phyloP scores from a whole-genome alignment of 169 alveolate genomes.

The Plasmodium gallinaceum region DNA sequence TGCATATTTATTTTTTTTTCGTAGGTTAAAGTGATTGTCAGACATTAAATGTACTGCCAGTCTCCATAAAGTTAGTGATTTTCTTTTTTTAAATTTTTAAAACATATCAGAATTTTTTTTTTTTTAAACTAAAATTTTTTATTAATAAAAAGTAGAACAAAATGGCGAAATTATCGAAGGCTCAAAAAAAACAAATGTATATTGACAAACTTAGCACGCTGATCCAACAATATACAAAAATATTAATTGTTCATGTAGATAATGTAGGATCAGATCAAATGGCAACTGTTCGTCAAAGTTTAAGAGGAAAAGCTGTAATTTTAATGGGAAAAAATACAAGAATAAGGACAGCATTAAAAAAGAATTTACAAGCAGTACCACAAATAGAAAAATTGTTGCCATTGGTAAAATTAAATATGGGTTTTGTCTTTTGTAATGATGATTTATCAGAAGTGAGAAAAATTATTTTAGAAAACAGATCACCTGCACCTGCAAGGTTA shows the following conservation, averaged over 20 bases:
- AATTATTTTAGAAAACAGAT: slow-evolving; percentile 91
- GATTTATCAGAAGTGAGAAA: slow-evolving; percentile 95
- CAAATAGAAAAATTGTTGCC: slow-evolving; percentile 91
- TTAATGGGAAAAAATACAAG: slow-evolving; percentile 98
- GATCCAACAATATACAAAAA: slow-evolving; percentile 90
- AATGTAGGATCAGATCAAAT: slow-evolving; percentile 97
- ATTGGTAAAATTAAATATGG: slow-evolving; percentile 94
- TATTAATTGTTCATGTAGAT: slow-evolving; percentile 94
- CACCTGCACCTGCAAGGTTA: slow-evolving; percentile 98
- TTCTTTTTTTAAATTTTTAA: slow-evolving; percentile 10
- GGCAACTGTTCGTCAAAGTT: slow-evolving; percentile 94
- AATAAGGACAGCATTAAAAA: slow-evolving; percentile 94
- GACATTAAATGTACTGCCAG: slow-evolving; percentile 79
- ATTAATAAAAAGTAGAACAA: slow-evolving; percentile 34
- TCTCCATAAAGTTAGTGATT: slow-evolving; percentile 61
- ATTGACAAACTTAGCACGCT: slow-evolving; percentile 89
- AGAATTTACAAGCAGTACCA: slow-evolving; percentile 86
- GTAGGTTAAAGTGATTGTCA: slow-evolving; percentile 78
- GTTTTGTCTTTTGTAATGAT: slow-evolving; percentile 96
- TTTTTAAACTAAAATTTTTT: background rate
- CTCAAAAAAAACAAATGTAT: slow-evolving; percentile 90
- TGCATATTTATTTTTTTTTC: slow-evolving; percentile 3
- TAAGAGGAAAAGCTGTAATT: slow-evolving; percentile 94
- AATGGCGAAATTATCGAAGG: slow-evolving; percentile 90
- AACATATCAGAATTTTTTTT: background rate